Percentiles rank a stretch among this genome's conserved stretches.
phyloP scores from a whole-genome alignment of 2,329 filamentous ascomycete species.

The Phaeosphaeriaceae sp. region DNA sequence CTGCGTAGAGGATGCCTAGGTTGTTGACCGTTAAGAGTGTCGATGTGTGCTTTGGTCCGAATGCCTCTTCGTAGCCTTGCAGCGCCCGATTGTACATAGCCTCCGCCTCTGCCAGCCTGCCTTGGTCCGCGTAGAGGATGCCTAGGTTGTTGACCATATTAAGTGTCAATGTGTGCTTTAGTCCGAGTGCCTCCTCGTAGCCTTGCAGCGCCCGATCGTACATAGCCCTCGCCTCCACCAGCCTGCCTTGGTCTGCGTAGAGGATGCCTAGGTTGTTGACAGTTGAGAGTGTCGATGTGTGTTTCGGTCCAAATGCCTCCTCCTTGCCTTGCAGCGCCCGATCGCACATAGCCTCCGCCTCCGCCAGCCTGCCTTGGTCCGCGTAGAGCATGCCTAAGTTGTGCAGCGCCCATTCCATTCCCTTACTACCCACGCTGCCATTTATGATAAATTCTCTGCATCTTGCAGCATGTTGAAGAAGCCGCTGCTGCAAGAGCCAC shows the following conservation, averaged over 20 bases:
- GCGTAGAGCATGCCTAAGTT: background rate
- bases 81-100: too few relatives aligned
- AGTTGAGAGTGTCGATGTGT: constrained; percentile 18
- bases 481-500: background rate
- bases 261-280: constrained; percentile 5
- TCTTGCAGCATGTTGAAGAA: background rate
- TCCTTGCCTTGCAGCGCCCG: constrained; percentile 24
- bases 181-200: background rate
- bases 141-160: background rate
- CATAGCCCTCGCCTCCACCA: constrained; percentile 7
- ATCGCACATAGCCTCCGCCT: constrained; percentile 14
- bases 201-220: constrained; percentile 6
- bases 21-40: too few relatives aligned
- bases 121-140: too few relatives aligned
- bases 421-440: background rate
- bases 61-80: too few relatives aligned
- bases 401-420: background rate
- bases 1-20: background rate
- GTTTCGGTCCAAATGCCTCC: constrained; percentile 14
- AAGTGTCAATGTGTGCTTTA: background rate
- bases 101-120: too few relatives aligned
- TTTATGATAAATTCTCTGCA: background rate
- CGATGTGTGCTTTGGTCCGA: too few relatives aligned
- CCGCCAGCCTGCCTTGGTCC: constrained; percentile 18
- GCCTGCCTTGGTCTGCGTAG: background rate